phyloP scores from a whole-genome alignment of 2,329 filamentous ascomycete genomes.

The Cladosporium sp. region DNA sequence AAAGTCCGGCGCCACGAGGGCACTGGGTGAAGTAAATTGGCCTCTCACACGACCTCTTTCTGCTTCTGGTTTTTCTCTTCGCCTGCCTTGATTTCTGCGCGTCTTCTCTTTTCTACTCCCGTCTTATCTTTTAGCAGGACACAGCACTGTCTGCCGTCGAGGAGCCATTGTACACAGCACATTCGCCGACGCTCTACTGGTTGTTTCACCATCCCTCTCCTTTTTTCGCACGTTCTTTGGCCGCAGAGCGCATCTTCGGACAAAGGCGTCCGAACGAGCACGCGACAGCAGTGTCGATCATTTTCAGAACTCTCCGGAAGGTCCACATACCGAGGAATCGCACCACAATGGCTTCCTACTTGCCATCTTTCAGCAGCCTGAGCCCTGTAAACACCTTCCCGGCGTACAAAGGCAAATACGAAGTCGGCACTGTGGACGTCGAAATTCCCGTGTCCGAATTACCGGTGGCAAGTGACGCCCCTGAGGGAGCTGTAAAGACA shows the following conservation, averaged over 20 bases:
- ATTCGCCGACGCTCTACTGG: not conserved
- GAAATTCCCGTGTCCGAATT: constrained; percentile 69
- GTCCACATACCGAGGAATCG: not conserved
- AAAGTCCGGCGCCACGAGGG: constrained; percentile 1
- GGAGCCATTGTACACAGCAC: not conserved
- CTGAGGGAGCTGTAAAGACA: constrained; percentile 63
- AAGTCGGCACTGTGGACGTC: constrained; percentile 74
- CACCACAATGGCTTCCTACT: constrained; percentile 16
- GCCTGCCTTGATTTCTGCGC: not conserved
- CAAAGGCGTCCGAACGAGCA: constrained; percentile 8
- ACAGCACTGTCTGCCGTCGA: constrained; percentile 12
- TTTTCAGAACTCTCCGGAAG: constrained; percentile 3
- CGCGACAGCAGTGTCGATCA: constrained; percentile 18
- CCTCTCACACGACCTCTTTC: constrained; percentile 19
- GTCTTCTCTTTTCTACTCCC: not conserved
- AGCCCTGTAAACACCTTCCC: constrained; percentile 74
- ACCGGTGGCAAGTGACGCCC: constrained; percentile 58
- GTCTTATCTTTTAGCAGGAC: not conserved
- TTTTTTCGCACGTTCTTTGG: not conserved
- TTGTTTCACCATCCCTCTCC: not conserved
- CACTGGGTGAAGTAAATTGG: not conserved
- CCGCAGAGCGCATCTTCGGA: not conserved
- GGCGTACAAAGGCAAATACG: constrained; percentile 73
- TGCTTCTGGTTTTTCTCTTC: not conserved
- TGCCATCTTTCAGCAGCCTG: constrained; percentile 21